A percentile compares a stretch with the other conserved stretches of the same genome.
phyloP scores from a whole-genome alignment of 768 basidiomycete genomes.

The Exsudoporus frostii region DNA sequence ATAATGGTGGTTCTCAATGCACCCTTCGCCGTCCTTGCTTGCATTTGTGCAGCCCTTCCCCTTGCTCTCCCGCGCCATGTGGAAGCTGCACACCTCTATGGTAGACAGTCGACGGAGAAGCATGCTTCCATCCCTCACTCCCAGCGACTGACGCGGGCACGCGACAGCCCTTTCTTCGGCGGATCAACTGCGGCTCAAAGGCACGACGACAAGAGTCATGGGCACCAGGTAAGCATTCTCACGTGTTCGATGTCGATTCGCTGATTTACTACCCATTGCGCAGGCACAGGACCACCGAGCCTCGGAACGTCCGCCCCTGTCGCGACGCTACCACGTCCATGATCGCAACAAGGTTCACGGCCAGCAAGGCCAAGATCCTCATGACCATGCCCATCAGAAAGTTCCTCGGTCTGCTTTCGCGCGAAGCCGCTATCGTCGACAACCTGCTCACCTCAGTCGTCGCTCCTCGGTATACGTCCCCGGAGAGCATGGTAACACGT shows the following conservation, averaged over 20 bases:
- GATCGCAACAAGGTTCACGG: not conserved
- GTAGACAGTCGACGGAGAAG: slow-evolving; percentile 13
- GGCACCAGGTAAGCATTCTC: slow-evolving; percentile 3
- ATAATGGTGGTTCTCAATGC: slow-evolving; percentile 50
- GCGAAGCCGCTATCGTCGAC: slow-evolving; percentile 17
- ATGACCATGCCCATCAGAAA: slow-evolving; percentile 3
- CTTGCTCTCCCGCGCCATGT: slow-evolving; percentile 30
- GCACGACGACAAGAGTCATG: slow-evolving; percentile 1
- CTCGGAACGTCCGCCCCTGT: slow-evolving; percentile 14
- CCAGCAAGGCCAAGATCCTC: not conserved
- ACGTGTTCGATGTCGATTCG: not conserved
- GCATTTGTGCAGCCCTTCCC: slow-evolving; percentile 43
- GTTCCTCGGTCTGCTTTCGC: slow-evolving; percentile 17
- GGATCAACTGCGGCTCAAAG: not conserved
- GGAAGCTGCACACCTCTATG: slow-evolving; percentile 39
- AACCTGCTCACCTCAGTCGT: slow-evolving; percentile 4
- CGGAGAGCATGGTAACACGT: slow-evolving; percentile 26
- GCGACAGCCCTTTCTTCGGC: not conserved
- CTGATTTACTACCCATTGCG: not conserved
- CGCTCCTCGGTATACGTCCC: slow-evolving; percentile 24
- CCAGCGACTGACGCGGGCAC: not conserved
- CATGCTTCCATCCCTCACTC: not conserved
- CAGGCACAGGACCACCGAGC: slow-evolving; percentile 1
- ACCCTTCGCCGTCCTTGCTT: slow-evolving; percentile 46
- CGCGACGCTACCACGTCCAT: slow-evolving; percentile 9